Evolutionary conservation across 306 rosid species (phyloP).

Genomic region (Lathyrus tuberosus): DNA sequence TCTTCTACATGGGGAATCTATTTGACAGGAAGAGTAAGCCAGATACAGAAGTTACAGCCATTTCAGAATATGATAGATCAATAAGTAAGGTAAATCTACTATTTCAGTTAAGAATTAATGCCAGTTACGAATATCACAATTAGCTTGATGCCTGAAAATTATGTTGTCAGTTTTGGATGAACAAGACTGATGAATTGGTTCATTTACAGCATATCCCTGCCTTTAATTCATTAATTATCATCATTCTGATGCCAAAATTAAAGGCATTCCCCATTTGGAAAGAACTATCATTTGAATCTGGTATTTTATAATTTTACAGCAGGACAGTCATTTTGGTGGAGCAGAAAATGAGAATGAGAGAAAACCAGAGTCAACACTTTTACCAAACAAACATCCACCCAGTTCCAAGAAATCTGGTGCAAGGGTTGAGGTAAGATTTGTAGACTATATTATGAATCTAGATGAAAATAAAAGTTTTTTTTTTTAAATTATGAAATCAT

Average conservation of each 20-base stretch:
- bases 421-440: slow-evolving; percentile 66
- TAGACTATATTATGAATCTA: slow-evolving; percentile 23
- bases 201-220: not conserved
- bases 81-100: slow-evolving; percentile 69
- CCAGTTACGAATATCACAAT: slow-evolving; percentile 22
- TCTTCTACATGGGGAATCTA: slow-evolving; percentile 11
- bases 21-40: slow-evolving; percentile 55
- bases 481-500: slow-evolving; percentile 3
- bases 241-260: not conserved
- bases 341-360: slow-evolving; percentile 42
- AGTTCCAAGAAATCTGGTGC: slow-evolving; percentile 54
- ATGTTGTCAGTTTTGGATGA: slow-evolving; percentile 15
- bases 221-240: slow-evolving; percentile 1
- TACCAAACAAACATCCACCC: slow-evolving; percentile 43
- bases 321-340: slow-evolving; percentile 54
- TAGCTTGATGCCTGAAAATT: slow-evolving; percentile 19
- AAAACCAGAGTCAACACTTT: slow-evolving; percentile 46
- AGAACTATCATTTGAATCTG: slow-evolving; percentile 26
- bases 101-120: slow-evolving; percentile 10
- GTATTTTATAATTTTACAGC: slow-evolving; percentile 35
- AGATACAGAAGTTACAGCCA: slow-evolving; percentile 52
- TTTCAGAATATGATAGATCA: slow-evolving; percentile 52
- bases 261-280: slow-evolving; percentile 4
- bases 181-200: not conserved
- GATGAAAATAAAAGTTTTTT: slow-evolving; percentile 14